Evolutionary conservation across 306 rosid species (phyloP).

Genomic region (Citrullus amarus): DNA sequence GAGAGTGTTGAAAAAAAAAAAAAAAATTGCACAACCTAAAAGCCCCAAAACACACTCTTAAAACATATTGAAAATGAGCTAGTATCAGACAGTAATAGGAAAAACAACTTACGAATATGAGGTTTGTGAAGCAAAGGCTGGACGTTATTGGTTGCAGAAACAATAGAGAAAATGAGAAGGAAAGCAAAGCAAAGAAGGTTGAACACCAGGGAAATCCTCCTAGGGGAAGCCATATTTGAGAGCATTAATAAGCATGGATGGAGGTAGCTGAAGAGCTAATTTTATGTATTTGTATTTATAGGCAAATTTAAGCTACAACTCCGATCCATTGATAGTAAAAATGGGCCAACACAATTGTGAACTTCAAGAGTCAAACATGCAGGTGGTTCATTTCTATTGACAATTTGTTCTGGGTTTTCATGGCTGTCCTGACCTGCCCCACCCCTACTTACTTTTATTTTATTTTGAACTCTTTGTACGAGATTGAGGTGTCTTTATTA

Average conservation of each 20-base stretch:
- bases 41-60: no score
- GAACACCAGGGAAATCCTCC: neutral
- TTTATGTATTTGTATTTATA: neutral
- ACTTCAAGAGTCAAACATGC: neutral
- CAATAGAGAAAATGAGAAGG: neutral
- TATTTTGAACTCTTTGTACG: no score
- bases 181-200: neutral
- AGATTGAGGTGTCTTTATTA: no score
- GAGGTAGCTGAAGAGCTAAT: neutral
- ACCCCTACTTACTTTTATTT: neutral
- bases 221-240: neutral
- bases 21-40: no score
- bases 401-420: neutral
- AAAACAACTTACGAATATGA: neutral
- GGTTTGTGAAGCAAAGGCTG: neutral
- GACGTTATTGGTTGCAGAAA: neutral
- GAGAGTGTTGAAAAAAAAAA: no score
- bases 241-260: no score
- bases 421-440: neutral
- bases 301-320: neutral
- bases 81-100: neutral
- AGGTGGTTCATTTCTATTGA: neutral
- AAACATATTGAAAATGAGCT: no score
- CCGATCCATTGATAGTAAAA: neutral
- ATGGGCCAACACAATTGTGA: neutral